Percentiles rank a stretch among this genome's conserved stretches.
Evolutionary conservation across 352 stramenopile species (phyloP).

Genomic region (Globisporangium cystogenes): DNA sequence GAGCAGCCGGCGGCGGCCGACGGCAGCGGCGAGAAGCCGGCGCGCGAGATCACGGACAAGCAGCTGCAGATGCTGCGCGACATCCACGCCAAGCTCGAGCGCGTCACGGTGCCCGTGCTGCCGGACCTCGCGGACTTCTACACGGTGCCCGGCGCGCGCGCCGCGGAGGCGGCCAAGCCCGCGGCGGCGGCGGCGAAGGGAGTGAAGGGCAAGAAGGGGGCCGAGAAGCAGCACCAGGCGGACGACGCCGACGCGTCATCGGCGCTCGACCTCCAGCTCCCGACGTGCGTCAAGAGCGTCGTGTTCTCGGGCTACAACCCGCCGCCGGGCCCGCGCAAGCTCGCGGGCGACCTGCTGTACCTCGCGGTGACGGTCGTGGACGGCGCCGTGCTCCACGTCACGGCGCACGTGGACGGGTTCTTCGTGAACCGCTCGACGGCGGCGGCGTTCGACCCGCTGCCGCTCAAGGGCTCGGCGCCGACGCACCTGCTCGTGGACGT

Average conservation of each 20-base stretch:
- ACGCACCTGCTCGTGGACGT: slow-evolving; percentile 82
- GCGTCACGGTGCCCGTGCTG: slow-evolving; percentile 60
- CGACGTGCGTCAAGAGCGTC: slow-evolving; percentile 88
- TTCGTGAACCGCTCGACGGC: slow-evolving; percentile 89
- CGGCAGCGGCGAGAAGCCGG: slow-evolving; percentile 36
- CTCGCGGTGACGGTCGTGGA: slow-evolving; percentile 84
- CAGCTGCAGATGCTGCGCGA: slow-evolving; percentile 74
- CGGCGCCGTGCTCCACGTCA: slow-evolving; percentile 76
- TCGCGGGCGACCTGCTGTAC: slow-evolving; percentile 93
- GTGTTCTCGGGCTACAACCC: slow-evolving; percentile 94
- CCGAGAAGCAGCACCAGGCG: slow-evolving; percentile 24
- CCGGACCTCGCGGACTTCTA: slow-evolving; percentile 71
- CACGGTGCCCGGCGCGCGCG: slow-evolving; percentile 25
- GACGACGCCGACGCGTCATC: slow-evolving; percentile 27
- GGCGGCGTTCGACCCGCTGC: slow-evolving; percentile 76
- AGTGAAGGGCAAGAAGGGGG: slow-evolving; percentile 20
- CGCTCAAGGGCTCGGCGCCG: slow-evolving; percentile 30
- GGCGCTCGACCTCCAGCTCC: slow-evolving; percentile 51
- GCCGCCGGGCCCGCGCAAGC: slow-evolving; percentile 87
- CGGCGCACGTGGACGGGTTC: slow-evolving; percentile 90
- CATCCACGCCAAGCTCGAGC: slow-evolving; percentile 80
- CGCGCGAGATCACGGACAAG: slow-evolving; percentile 75
- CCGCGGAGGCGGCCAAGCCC: slow-evolving; percentile 3
- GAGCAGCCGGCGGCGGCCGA: slow-evolving; percentile 4
- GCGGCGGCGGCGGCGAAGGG: not conserved